Conservation (phyloP, 208 protist species). For the Leishmania tropica region DNA sequence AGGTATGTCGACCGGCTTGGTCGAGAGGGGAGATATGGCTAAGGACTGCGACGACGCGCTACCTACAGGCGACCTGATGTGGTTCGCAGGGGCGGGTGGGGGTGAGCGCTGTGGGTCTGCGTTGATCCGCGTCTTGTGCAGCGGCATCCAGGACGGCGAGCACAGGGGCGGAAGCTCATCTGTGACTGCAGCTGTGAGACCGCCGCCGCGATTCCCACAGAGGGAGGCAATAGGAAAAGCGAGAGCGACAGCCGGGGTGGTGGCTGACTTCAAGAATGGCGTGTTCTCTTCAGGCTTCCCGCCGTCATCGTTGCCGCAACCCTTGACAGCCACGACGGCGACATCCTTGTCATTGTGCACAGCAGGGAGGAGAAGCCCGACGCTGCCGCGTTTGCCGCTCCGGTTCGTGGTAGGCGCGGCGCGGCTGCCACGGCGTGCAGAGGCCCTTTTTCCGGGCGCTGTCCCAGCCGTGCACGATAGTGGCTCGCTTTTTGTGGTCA, state of each 20-base stretch:
- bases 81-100: background rate
- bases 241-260: background rate
- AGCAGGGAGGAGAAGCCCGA: background rate
- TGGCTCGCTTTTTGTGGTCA: background rate
- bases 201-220: background rate
- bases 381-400: background rate
- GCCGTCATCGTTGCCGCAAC: background rate
- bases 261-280: background rate
- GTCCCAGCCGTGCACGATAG: background rate
- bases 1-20: background rate
- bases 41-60: background rate
- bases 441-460: background rate
- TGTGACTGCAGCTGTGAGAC: background rate
- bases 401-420: background rate
- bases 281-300: background rate
- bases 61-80: background rate
- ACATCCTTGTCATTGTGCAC: background rate
- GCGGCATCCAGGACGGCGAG: background rate
- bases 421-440: background rate
- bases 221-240: background rate
- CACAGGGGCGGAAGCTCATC: slow-evolving; percentile 1
- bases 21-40: background rate
- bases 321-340: background rate
- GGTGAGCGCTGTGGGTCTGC: background rate
- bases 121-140: background rate